phyloP scores from a whole-genome alignment of 2,329 filamentous ascomycete genomes.

The Diaporthe sp. region DNA sequence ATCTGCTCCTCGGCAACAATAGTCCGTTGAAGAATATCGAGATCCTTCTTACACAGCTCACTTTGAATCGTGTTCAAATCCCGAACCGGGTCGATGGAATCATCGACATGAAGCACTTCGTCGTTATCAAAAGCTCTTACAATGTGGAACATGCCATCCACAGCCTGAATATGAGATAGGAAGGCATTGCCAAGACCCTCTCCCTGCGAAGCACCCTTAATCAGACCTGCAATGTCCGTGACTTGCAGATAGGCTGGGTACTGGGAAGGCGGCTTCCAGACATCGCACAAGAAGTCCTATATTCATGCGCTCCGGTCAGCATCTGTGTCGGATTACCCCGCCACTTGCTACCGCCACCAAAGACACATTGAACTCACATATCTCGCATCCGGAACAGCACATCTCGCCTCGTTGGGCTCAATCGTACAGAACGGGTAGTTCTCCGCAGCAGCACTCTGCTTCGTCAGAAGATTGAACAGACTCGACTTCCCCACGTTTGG shows the following conservation, averaged over 20 bases:
- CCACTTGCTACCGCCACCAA: not conserved
- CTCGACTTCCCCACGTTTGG: constrained; percentile 62
- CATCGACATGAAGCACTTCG: constrained; percentile 61
- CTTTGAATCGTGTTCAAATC: constrained; percentile 57
- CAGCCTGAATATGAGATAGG: constrained; percentile 60
- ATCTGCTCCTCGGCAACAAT: constrained; percentile 56
- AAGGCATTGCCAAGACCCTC: constrained; percentile 62
- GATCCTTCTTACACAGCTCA: constrained; percentile 59
- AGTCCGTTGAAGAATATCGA: constrained; percentile 56
- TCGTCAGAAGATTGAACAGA: constrained; percentile 61
- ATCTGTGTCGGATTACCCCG: constrained; percentile 32
- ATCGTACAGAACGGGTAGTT: constrained; percentile 63
- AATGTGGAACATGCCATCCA: constrained; percentile 62
- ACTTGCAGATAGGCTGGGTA: constrained; percentile 61
- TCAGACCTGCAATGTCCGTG: constrained; percentile 61
- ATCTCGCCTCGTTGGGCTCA: constrained; percentile 62
- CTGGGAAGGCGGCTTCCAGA: constrained; percentile 62
- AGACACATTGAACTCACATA: constrained; percentile 52
- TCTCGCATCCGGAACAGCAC: constrained; percentile 59
- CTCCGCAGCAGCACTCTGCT: constrained; percentile 60
- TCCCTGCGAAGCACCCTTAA: constrained; percentile 60
- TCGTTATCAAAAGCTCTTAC: constrained; percentile 62
- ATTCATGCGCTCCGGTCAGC: not conserved
- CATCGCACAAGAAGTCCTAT: constrained; percentile 60
- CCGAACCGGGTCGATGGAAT: constrained; percentile 60